These are phyloP conservation scores for Candida tallmaniae DNA, from an alignment of 805 yeast genomes.

Conservation along the genomic window DNA sequence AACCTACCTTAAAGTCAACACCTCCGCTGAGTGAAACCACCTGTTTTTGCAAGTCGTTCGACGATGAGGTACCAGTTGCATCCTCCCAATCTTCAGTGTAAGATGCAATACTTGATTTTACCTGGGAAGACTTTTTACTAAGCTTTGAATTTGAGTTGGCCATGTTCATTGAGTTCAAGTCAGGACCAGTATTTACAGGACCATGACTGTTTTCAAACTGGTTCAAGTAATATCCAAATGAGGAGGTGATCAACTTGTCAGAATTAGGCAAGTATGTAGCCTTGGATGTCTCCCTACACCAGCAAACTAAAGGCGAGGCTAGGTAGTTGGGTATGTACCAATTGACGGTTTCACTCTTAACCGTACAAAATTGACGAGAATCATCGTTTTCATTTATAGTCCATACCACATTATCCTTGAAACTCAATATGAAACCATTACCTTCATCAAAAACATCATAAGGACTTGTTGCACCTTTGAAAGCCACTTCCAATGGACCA, in stretches of 20 bases:
- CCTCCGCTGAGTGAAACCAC: constrained; percentile 61
- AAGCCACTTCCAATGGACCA: constrained; percentile 44
- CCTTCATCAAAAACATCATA: constrained; percentile 61
- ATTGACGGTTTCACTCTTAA: constrained; percentile 55
- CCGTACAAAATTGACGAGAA: constrained; percentile 61
- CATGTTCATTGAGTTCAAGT: constrained; percentile 5
- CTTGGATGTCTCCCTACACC: constrained; percentile 50
- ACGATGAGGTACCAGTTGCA: background rate
- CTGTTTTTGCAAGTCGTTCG: constrained; percentile 40
- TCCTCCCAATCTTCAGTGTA: constrained; percentile 7
- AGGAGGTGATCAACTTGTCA: constrained; percentile 38
- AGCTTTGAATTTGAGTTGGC: too few species aligned
- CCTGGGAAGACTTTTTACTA: too few species aligned
- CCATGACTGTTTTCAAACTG: too few species aligned
- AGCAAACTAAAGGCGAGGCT: constrained; percentile 44
- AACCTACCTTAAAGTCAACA: constrained; percentile 53
- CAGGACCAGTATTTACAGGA: too few species aligned
- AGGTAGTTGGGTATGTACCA: constrained; percentile 77
- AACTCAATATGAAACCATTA: constrained; percentile 75
- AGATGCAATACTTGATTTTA: too few species aligned
- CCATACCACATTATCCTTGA: constrained; percentile 59
- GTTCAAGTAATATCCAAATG: constrained; percentile 47
- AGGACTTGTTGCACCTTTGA: constrained; percentile 79
- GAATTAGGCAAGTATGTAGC: constrained; percentile 45
- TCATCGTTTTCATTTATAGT: constrained; percentile 62